These are phyloP conservation scores for Lantana camara DNA, from an alignment of 257 asterid species.

Conservation along the genomic window DNA sequence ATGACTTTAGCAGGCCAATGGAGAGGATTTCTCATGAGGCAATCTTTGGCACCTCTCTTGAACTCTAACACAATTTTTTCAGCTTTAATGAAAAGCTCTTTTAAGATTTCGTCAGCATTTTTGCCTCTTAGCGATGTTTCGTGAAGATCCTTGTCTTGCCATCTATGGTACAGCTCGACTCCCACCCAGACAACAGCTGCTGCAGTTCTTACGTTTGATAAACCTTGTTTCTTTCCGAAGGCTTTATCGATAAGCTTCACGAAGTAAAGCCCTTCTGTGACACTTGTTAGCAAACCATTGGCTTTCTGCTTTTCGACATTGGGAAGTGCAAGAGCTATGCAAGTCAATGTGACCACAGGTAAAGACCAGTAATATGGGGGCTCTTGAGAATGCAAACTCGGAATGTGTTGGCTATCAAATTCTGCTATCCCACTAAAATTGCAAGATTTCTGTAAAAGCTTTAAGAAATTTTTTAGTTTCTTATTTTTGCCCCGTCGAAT, in stretches of 20 bases:
- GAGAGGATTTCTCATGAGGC: constrained; percentile 39
- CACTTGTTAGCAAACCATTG: constrained; percentile 20
- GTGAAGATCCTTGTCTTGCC: constrained; percentile 39
- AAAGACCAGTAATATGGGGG: constrained; percentile 48
- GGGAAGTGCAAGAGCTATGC: constrained; percentile 49
- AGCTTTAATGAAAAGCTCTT: constrained; percentile 30
- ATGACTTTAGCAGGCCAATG: constrained; percentile 42
- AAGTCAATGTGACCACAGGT: constrained; percentile 47
- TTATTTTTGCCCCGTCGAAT: constrained; percentile 32
- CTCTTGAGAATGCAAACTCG: constrained; percentile 37
- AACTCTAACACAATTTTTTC: constrained; percentile 34
- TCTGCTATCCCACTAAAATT: constrained; percentile 42
- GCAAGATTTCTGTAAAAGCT: constrained; percentile 33
- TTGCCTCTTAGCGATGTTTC: constrained; percentile 23
- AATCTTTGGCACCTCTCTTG: constrained; percentile 24
- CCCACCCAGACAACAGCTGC: constrained; percentile 44
- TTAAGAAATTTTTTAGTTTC: constrained; percentile 34
- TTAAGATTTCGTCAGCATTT: constrained; percentile 27
- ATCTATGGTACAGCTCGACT: constrained; percentile 37
- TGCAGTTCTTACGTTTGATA: constrained; percentile 34
- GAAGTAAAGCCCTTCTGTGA: constrained; percentile 35
- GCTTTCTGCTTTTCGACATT: constrained; percentile 28
- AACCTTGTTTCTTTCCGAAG: constrained; percentile 20
- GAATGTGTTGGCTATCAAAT: constrained; percentile 37
- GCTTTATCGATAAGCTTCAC: constrained; percentile 35